These are phyloP conservation scores for Tubosaeta sp. DNA, from an alignment of 768 basidiomycete genomes.

Conservation along the genomic window DNA sequence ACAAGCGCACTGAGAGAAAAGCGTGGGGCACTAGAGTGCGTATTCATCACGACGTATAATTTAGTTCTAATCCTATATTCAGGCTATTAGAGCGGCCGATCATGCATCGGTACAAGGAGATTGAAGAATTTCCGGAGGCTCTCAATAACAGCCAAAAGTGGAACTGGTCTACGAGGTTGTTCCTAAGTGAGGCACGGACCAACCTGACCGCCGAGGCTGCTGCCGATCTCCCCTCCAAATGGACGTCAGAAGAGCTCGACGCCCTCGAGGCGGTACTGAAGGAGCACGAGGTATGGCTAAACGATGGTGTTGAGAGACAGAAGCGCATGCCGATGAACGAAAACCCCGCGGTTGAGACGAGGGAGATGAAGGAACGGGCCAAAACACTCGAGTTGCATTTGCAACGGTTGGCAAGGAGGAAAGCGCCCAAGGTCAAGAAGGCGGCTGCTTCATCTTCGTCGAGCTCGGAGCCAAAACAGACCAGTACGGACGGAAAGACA, in stretches of 20 bases:
- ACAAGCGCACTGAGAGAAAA: conserved; percentile 72
- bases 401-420: conserved; percentile 64
- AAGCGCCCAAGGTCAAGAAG: conserved; percentile 61
- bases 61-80: conserved; percentile 3
- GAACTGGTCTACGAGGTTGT: conserved; percentile 85
- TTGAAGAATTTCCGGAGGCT: conserved; percentile 76
- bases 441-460: conserved; percentile 22
- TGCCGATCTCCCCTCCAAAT: conserved; percentile 65
- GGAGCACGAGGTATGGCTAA: conserved; percentile 82
- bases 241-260: conserved; percentile 84
- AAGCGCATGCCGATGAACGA: conserved; percentile 66
- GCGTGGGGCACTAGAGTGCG: conserved; percentile 81
- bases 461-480: conserved; percentile 14
- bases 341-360: conserved; percentile 82
- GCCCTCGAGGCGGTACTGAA: conserved; percentile 69
- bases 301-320: conserved; percentile 79
- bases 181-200: conserved; percentile 72
- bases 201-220: conserved; percentile 68
- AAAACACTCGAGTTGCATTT: conserved; percentile 75
- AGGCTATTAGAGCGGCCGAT: conserved; percentile 80
- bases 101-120: conserved; percentile 84
- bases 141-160: conserved; percentile 81
- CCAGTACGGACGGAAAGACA: conserved; percentile 15
- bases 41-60: not conserved
- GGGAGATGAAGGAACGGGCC: conserved; percentile 81